Percentiles rank a stretch among this genome's conserved stretches.
Evolutionary conservation across 352 stramenopile genomes (phyloP).

Genomic region (Phytophthora foliorum): DNA sequence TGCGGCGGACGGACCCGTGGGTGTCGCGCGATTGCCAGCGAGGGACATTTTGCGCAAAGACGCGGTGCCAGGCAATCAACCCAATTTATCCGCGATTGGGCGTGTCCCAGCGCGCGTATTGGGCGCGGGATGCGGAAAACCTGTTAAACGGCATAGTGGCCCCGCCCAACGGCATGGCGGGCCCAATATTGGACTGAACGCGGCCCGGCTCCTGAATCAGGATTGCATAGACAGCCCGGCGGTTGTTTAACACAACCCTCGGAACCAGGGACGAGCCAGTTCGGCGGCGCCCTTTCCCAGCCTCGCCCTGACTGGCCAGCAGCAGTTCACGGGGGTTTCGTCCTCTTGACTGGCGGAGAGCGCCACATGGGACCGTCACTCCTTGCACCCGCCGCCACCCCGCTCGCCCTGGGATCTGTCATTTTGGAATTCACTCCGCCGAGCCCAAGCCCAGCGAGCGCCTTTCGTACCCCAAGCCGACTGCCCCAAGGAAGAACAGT

Average conservation of each 20-base stretch:
- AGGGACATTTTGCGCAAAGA: slow-evolving; percentile 25
- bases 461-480: slow-evolving; percentile 33
- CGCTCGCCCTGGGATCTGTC: slow-evolving; percentile 21
- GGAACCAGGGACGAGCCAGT: slow-evolving; percentile 4
- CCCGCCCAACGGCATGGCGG: neutral
- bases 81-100: neutral
- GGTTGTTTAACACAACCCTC: slow-evolving; percentile 32
- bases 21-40: neutral
- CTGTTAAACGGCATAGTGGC: neutral
- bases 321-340: slow-evolving; percentile 32
- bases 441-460: slow-evolving; percentile 50
- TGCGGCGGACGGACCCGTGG: too few species aligned
- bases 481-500: slow-evolving; percentile 42
- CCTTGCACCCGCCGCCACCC: neutral
- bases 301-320: slow-evolving; percentile 41
- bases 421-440: slow-evolving; percentile 88
- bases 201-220: slow-evolving; percentile 25
- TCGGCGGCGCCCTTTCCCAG: slow-evolving; percentile 38
- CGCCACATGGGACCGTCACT: slow-evolving; percentile 16
- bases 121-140: neutral
- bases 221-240: slow-evolving; percentile 20
- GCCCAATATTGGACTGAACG: slow-evolving; percentile 18
- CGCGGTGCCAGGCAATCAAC: slow-evolving; percentile 10
- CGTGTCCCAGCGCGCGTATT: neutral
- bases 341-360: slow-evolving; percentile 48